Base-by-base conservation (phyloP, 768 basidiomycete species). In the Lactarius trivialis region DNA sequence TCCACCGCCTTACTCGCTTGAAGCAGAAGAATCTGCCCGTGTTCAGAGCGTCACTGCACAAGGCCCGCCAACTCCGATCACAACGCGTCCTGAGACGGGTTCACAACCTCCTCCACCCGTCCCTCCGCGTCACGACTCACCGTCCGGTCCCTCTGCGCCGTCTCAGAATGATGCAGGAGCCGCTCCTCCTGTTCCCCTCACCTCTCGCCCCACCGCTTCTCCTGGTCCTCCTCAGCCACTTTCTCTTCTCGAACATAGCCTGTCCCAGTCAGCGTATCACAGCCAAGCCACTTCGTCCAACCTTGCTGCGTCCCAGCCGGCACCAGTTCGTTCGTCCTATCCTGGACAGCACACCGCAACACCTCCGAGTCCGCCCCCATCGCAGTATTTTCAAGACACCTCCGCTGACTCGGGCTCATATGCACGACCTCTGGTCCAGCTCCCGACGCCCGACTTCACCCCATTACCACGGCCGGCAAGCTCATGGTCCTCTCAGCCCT, bases 1-100 rank as follows among this genome's bases (percentile, higher is more conserved):
- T 0, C 88, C 89, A 1, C 86, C 86, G 11, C 86, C 88, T 21
- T 90, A 91, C 68, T 78, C 82, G 17, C 74, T 85, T 24, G 79
- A 86, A 61, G 83, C 69, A n/a, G 77, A 76, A 0, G 48, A 58
- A 34, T 30, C 28, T 63, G 4, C 60, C 58, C n/a, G 43, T 36
- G 15, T 37, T 19, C 57, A 26, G 30, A 36, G 62, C 11, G 30
- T 56, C 32, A 6, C 55, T 52, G 32, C 54, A 26, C 57, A 45
- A 9, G 56, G 62, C 14, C 65, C 65, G 0, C 43, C 54, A 34
- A 12, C 54, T 3, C 62, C 65, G 8, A 43, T 55, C 17, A 14
- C 49, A 14, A 65, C 65, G 21, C 61, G 65, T 43, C 65, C 65
- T 9, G 58, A 48, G 19, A 50, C 32, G 17, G 33, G 64, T 36